These are phyloP conservation scores for Echium plantagineum DNA, from an alignment of 257 asterid genomes.

Conservation along the genomic window DNA sequence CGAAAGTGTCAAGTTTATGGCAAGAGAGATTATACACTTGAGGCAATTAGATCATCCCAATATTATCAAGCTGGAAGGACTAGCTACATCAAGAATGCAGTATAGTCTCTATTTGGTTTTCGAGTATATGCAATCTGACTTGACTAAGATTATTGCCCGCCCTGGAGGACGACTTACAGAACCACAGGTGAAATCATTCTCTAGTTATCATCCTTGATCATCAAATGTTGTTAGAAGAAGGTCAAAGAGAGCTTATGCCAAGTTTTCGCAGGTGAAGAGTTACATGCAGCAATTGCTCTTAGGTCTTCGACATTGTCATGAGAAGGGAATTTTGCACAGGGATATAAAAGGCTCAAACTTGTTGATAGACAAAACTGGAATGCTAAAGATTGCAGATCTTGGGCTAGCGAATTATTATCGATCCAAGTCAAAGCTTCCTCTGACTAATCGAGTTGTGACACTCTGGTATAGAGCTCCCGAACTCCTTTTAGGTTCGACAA, in stretches of 20 bases:
- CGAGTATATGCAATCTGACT: constrained; percentile 61
- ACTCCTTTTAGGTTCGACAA: constrained; percentile 52
- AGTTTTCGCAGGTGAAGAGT: constrained; percentile 42
- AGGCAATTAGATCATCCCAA: constrained; percentile 69
- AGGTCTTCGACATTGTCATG: constrained; percentile 76
- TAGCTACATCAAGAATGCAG: constrained; percentile 90
- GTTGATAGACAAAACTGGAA: constrained; percentile 55
- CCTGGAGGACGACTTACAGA: constrained; percentile 47
- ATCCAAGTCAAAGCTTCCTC: constrained; percentile 30
- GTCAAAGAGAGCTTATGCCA: not conserved
- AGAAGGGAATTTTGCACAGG: constrained; percentile 65
- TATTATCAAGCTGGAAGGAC: constrained; percentile 65
- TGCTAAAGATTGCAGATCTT: constrained; percentile 74
- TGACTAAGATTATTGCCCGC: constrained; percentile 38
- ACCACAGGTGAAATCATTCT: constrained; percentile 42
- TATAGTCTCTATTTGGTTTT: constrained; percentile 70
- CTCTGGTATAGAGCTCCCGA: constrained; percentile 89
- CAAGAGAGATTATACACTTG: constrained; percentile 66
- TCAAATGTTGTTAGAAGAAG: not conserved
- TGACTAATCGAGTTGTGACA: constrained; percentile 67
- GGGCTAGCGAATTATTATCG: constrained; percentile 54
- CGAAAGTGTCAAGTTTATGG: constrained; percentile 66
- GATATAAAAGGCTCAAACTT: constrained; percentile 69
- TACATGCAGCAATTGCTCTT: constrained; percentile 71
- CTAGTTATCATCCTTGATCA: not conserved